Base-by-base conservation (phyloP, 192 early-diverging fungal genomes). In the Backusella luteola region DNA sequence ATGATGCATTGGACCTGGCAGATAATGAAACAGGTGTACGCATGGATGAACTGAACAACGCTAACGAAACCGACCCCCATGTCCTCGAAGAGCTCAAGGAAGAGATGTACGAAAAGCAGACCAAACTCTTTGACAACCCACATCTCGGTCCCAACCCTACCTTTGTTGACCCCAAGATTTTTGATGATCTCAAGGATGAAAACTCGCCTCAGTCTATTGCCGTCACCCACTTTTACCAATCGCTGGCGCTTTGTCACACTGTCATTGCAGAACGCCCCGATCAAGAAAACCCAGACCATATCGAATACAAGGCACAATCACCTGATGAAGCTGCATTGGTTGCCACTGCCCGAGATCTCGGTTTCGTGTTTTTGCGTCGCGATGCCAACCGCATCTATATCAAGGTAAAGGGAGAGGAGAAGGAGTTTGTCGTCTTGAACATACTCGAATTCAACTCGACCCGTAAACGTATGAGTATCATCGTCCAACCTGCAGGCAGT, bases 281-380 rank as follows among this genome's bases (percentile, higher is more conserved):
- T 49, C 23, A 71, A 19, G 66, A 78, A 4, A 71, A 71, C 2
- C 86, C 87, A 15, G 85, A 91, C 36, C 76, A 77, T 15, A 84
- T 98, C 23, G 90, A 91, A 56, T 99, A 97, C 87, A 93, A 95
- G 82, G 93, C 97, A 0, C 93, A 96, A 81, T 95, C 93, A 14
- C 97, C 97, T 8, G 97, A 99, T 77, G 97, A 99, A 80, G 93
- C 95, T 0, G 96, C 97, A 0, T 84, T 99, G 21, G 95, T 99
- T 0, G 83, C 92, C 4, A 94, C 95, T 1, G 96, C 96, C 0
- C 88, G 93, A 53, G 92, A 94, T 73, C 83, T 95, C 6, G 96
- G 96, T 0, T 96, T 96, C 75, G 84, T 84, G 0, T 98, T 97
- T 81, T 34, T 94, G 63, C 87, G 91, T 7, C 91, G 96, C n/a